These are phyloP conservation scores for Exophiala sp. DNA, from an alignment of 2,329 filamentous ascomycete species.

Conservation along the genomic window DNA sequence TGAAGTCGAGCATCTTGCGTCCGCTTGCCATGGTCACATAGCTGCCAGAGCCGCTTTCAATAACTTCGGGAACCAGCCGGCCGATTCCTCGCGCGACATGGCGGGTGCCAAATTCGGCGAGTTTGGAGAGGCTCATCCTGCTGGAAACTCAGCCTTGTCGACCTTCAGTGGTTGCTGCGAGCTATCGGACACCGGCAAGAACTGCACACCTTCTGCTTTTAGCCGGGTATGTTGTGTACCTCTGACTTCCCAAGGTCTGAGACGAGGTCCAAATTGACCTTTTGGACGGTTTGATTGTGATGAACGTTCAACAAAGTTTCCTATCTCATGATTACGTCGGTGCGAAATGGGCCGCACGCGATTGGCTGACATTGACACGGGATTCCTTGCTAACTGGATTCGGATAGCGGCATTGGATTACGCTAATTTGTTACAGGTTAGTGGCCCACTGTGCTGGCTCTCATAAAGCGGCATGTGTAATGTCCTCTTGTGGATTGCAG, in stretches of 20 bases:
- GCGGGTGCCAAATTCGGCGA: constrained; percentile 28
- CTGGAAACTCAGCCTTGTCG: not conserved
- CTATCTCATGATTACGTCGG: not conserved
- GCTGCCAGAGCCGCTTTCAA: constrained; percentile 32
- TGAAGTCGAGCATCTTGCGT: constrained; percentile 34
- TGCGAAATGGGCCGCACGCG: not conserved
- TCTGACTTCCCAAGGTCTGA: too few relatives aligned
- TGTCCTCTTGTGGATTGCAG: too few relatives aligned
- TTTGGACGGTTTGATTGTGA: too few relatives aligned
- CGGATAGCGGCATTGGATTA: too few relatives aligned
- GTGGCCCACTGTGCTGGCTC: too few relatives aligned
- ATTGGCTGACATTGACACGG: not conserved
- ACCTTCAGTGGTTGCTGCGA: not conserved
- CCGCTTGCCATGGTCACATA: constrained; percentile 33
- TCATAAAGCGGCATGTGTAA: too few relatives aligned
- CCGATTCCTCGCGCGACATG: constrained; percentile 30
- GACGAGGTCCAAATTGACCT: too few relatives aligned
- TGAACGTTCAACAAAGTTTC: too few relatives aligned
- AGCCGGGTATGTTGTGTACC: too few relatives aligned
- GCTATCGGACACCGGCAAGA: not conserved
- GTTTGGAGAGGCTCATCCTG: constrained; percentile 22
- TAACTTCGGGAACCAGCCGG: constrained; percentile 29
- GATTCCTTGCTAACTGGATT: not conserved
- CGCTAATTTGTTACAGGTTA: too few relatives aligned
- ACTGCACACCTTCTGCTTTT: too few relatives aligned